Conservation (phyloP, 2,329 filamentous ascomycete species). For the Ophiostoma angusticollis region DNA sequence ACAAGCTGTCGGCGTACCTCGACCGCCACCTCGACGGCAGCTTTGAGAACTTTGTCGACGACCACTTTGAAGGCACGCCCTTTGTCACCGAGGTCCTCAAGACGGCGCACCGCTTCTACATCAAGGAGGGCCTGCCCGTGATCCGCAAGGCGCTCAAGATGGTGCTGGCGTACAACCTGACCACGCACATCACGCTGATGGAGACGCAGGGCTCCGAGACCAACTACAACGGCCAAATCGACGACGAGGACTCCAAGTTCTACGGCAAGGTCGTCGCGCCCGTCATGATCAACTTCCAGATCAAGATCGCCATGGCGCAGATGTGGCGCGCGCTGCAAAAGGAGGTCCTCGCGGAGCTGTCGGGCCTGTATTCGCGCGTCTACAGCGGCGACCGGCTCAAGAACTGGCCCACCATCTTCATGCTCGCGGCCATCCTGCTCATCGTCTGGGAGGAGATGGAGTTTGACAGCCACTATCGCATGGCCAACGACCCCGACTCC, state of each 20-base stretch:
- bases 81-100: slow-evolving; percentile 95
- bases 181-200: slow-evolving; percentile 85
- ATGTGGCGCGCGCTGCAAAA: slow-evolving; percentile 98
- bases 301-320: slow-evolving; percentile 92
- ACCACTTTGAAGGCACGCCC: slow-evolving; percentile 89
- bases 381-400: slow-evolving; percentile 96
- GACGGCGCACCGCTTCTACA: slow-evolving; percentile 87
- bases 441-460: slow-evolving; percentile 98
- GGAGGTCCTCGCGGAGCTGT: slow-evolving; percentile 89
- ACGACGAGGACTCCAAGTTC: slow-evolving; percentile 76
- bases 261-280: slow-evolving; percentile 83
- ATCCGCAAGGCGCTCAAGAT: slow-evolving; percentile 93
- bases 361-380: slow-evolving; percentile 85
- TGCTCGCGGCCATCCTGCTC: slow-evolving; percentile 83
- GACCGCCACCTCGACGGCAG: slow-evolving; percentile 88
- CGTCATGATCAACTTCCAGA: slow-evolving; percentile 99
- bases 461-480: slow-evolving; percentile 93
- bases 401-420: slow-evolving; percentile 99
- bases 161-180: slow-evolving; percentile 90
- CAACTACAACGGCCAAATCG: slow-evolving; percentile 65
- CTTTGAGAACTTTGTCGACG: slow-evolving; percentile 87
- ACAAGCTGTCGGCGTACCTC: slow-evolving; percentile 78
- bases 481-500: slow-evolving; percentile 67
- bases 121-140: slow-evolving; percentile 74
- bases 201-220: slow-evolving; percentile 78